Evolutionary conservation across 2,329 filamentous ascomycete genomes (phyloP), one percentile per base, ranked within the genome.

Genomic region (Capronia epimyces): DNA sequence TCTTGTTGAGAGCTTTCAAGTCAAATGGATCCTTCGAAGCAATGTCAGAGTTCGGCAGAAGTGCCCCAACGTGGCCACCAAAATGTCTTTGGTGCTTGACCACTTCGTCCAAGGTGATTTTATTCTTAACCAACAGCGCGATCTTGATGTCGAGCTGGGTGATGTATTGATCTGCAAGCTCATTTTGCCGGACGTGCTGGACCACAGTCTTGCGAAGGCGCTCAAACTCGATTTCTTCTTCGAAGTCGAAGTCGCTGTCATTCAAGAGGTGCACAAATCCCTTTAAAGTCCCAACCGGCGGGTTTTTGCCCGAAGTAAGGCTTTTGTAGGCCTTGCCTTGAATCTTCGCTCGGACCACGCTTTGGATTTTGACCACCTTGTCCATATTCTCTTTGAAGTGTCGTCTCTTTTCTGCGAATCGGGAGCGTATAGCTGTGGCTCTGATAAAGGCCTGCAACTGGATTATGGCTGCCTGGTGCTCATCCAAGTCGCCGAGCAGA

Each of bases 71-170:
- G 63, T 93, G 86, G 1, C 91, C 90, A 49, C 93, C 93, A 63
- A 93, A 96, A 67, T 95, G 94, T 73, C 86, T 91, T 65, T 98
- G 93, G 66, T 97, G 93, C 63, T 89, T 89, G 49, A 98, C 87
- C 22, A 98, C 93, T 70, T 98, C 94, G 65, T 98, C 93, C 3
- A 98, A 78, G 0, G 93, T 97, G 64, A 98, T 98, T 71, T 98
- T 98, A 79, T 98, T 98, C 78, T 97, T 97, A 63, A 98, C 93
- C 15, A 98, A 78, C 2, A 98, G 79, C 1, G 93, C 93, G 67
- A 98, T 98, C 73, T 98, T 98, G 75, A 98, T 95, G 65, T 98
- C 94, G 29, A 98, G 80, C 66, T 98, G 93, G 63, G 95, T 90
- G 60, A 98, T 95, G 65, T 98, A 98, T 66, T 96, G 89, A 70